Evolutionary conservation across 2,329 filamentous ascomycete genomes (phyloP).

Genomic region (Cercospora sp.): DNA sequence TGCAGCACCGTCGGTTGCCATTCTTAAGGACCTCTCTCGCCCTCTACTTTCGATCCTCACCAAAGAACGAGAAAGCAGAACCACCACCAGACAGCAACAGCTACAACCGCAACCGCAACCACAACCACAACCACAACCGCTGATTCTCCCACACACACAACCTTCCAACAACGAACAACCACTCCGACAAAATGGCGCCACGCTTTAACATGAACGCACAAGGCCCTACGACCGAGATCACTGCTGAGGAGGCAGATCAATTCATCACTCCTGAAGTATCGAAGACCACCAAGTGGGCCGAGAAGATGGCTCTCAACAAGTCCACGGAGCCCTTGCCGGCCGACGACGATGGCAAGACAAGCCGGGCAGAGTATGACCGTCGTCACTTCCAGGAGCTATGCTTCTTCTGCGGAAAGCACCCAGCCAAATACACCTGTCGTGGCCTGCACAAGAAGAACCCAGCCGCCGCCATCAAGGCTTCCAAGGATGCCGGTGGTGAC

Average conservation of each 20-base stretch:
- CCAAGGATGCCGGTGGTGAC: background rate
- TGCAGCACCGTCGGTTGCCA: background rate
- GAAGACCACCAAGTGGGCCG: background rate
- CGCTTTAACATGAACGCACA: background rate
- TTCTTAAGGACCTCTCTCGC: background rate
- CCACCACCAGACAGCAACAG: background rate
- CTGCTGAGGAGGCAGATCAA: background rate
- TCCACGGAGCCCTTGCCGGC: background rate
- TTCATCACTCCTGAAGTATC: background rate
- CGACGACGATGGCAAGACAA: background rate
- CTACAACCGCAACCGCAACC: background rate
- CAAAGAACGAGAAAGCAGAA: background rate
- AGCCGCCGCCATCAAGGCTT: background rate
- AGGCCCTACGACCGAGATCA: background rate
- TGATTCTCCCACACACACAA: no score
- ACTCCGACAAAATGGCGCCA: background rate
- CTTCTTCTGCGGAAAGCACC: background rate
- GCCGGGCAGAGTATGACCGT: background rate
- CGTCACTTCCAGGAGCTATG: background rate
- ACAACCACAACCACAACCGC: background rate
- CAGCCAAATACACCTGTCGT: background rate
- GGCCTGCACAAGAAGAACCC: background rate
- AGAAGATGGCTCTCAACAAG: background rate
- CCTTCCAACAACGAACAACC: no score
- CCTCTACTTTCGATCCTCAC: background rate